Percentiles rank a stretch among this genome's conserved stretches.
These are phyloP conservation scores for Allium cepa DNA, from an alignment of 106 monocot genomes.

Conservation along the genomic window DNA sequence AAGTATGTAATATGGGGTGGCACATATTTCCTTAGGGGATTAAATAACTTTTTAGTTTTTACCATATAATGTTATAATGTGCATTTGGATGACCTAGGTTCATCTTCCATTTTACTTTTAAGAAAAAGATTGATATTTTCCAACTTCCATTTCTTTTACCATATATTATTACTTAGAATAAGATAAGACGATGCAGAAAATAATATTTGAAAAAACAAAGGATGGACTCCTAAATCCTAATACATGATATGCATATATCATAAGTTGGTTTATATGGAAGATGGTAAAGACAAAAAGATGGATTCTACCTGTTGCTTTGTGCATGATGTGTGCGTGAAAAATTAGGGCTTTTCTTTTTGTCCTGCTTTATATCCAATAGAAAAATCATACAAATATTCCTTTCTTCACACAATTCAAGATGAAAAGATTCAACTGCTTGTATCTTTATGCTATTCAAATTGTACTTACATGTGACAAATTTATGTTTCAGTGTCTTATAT, in stretches of 20 bases:
- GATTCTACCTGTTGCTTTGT: slow-evolving; percentile 6
- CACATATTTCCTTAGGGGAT: too few species aligned
- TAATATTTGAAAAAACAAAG: background rate
- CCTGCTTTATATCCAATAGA: slow-evolving; percentile 1
- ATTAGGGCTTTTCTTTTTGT: slow-evolving; percentile 10
- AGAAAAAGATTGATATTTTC: too few species aligned
- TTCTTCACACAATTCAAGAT: slow-evolving; percentile 6
- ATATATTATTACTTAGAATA: background rate
- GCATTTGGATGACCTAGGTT: too few species aligned
- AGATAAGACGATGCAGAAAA: background rate
- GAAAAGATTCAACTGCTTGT: background rate
- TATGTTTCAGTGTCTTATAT: background rate
- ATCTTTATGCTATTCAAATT: background rate
- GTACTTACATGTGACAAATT: slow-evolving; percentile 11
- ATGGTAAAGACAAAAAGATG: background rate
- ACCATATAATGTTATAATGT: too few species aligned
- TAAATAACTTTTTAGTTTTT: too few species aligned
- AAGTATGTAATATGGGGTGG: too few species aligned
- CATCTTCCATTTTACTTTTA: too few species aligned
- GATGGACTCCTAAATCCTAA: background rate
- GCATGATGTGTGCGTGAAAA: slow-evolving; percentile 21
- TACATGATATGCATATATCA: background rate
- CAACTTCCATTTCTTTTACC: background rate
- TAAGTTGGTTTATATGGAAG: background rate
- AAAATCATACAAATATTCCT: slow-evolving; percentile 10